Conservation (phyloP, 1,284 basidiomycete genomes). For the Lentinula novae-zelandiae region DNA sequence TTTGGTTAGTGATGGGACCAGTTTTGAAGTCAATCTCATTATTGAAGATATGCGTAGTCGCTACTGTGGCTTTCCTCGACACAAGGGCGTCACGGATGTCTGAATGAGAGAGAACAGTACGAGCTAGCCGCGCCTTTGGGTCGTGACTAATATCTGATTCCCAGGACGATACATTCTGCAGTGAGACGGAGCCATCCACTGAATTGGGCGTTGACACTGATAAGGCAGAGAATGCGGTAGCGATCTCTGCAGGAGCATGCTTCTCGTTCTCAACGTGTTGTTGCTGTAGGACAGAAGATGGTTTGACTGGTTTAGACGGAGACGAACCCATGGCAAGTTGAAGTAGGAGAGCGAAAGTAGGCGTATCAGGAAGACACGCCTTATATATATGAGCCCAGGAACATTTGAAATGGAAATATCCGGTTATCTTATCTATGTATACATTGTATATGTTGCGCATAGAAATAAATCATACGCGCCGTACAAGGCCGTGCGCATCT, state of each 20-base stretch:
- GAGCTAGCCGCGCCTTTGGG: slow-evolving; percentile 72
- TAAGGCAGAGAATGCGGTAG: neutral
- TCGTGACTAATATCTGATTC: slow-evolving; percentile 53
- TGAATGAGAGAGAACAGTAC: slow-evolving; percentile 76
- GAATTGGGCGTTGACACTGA: slow-evolving; percentile 25
- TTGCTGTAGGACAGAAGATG: neutral
- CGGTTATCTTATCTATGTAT: neutral
- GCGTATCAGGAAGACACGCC: neutral
- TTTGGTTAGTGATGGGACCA: slow-evolving; percentile 85
- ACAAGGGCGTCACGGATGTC: slow-evolving; percentile 67
- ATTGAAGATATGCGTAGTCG: slow-evolving; percentile 84
- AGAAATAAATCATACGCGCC: no score
- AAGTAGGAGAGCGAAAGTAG: neutral
- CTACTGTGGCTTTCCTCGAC: slow-evolving; percentile 59
- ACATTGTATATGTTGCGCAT: no score
- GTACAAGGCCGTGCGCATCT: no score
- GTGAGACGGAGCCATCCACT: slow-evolving; percentile 56
- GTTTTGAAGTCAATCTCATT: slow-evolving; percentile 76
- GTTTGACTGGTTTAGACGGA: neutral
- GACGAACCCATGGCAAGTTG: slow-evolving; percentile 2
- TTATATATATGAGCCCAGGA: neutral
- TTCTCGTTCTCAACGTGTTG: slow-evolving; percentile 7
- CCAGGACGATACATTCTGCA: slow-evolving; percentile 60
- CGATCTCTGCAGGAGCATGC: neutral
- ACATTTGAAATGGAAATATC: neutral